These are phyloP conservation scores for Colletotrichum abscissum DNA, from an alignment of 2,329 filamentous ascomycete genomes.

Conservation along the genomic window DNA sequence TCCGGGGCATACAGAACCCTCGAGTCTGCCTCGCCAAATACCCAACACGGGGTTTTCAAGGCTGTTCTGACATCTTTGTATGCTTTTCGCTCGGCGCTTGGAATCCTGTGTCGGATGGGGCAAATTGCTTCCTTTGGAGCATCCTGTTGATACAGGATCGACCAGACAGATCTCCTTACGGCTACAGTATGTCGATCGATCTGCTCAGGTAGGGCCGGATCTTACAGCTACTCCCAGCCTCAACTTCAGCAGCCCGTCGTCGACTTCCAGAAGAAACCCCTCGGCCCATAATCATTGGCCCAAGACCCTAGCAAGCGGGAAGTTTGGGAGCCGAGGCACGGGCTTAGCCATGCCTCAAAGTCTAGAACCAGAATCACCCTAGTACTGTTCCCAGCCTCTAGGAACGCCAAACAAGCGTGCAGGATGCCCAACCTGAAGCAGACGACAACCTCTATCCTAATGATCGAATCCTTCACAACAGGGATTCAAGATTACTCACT, in stretches of 20 bases:
- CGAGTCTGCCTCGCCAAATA: conserved; percentile 27
- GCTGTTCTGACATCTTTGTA: neutral
- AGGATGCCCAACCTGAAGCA: neutral
- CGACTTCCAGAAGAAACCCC: neutral
- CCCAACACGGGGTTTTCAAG: neutral
- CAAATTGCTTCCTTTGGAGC: neutral
- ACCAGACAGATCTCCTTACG: conserved; percentile 3
- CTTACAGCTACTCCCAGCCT: conserved; percentile 22
- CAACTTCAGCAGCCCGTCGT: conserved; percentile 17
- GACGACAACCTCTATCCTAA: neutral
- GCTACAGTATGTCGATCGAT: conserved; percentile 23
- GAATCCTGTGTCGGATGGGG: neutral
- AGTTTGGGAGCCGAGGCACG: neutral
- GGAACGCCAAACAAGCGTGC: neutral
- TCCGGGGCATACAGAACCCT: neutral
- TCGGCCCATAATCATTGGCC: conserved; percentile 6
- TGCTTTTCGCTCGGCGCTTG: neutral
- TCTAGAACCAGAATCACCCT: neutral
- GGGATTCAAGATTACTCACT: neutral
- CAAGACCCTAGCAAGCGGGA: neutral
- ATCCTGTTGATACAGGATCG: conserved; percentile 7
- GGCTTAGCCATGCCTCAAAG: neutral
- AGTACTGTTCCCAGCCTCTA: neutral
- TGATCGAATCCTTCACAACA: conserved; percentile 4
- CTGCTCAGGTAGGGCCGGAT: neutral